These are phyloP conservation scores for Colletotrichum navitas DNA, from an alignment of 2,329 filamentous ascomycete genomes.

Conservation along the genomic window DNA sequence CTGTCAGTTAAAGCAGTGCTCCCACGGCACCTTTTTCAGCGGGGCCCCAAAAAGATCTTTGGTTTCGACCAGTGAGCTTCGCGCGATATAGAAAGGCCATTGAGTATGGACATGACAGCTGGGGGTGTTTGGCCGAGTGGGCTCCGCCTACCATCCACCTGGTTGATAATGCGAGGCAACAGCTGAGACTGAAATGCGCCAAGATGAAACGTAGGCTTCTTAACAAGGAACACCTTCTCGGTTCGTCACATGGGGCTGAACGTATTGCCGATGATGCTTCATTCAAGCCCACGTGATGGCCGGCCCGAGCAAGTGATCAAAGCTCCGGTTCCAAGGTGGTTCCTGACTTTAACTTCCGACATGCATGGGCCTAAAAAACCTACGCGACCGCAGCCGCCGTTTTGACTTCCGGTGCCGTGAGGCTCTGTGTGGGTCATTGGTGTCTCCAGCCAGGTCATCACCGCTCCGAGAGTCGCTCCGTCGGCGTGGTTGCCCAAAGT, in stretches of 20 bases:
- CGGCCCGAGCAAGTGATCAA: not conserved
- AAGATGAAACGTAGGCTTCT: slow-evolving; percentile 2
- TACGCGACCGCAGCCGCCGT: not conserved
- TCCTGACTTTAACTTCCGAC: not conserved
- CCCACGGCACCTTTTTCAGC: slow-evolving; percentile 33
- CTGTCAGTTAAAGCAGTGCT: not conserved
- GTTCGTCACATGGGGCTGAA: no score
- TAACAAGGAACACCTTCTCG: not conserved
- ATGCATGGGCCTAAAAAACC: not conserved
- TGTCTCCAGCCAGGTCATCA: not conserved
- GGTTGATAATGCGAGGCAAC: slow-evolving; percentile 11
- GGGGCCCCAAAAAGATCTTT: not conserved
- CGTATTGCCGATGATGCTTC: not conserved
- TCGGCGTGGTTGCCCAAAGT: not conserved
- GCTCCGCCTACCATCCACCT: slow-evolving; percentile 4
- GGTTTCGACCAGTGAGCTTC: slow-evolving; percentile 9
- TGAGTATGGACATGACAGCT: slow-evolving; percentile 12
- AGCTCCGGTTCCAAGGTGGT: not conserved
- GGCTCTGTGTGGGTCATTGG: not conserved
- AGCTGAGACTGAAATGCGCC: slow-evolving; percentile 14
- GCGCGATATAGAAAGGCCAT: slow-evolving; percentile 3
- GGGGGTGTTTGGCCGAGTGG: slow-evolving; percentile 11
- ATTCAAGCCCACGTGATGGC: not conserved
- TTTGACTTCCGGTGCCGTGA: not conserved
- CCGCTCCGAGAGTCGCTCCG: not conserved